These are phyloP conservation scores for Fusarium tjaetaba DNA, from an alignment of 2,329 filamentous ascomycete genomes.

Conservation along the genomic window DNA sequence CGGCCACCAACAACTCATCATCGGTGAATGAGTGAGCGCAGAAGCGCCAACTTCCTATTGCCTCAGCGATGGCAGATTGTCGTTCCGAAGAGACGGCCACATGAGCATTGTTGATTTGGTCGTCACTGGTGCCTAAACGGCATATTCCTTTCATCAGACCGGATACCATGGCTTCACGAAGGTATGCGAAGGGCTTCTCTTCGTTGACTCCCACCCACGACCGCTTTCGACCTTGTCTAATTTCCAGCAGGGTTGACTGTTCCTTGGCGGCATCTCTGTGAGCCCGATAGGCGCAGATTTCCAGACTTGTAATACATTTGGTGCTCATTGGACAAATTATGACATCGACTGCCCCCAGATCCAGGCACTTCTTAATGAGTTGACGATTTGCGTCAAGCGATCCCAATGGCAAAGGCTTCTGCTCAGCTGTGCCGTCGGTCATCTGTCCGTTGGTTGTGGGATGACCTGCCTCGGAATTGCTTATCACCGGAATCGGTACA, in stretches of 20 bases:
- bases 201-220: slow-evolving; percentile 93
- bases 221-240: slow-evolving; percentile 80
- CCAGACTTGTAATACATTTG: slow-evolving; percentile 78
- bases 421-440: slow-evolving; percentile 54
- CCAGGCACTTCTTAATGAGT: slow-evolving; percentile 77
- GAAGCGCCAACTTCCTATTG: slow-evolving; percentile 85
- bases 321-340: slow-evolving; percentile 80
- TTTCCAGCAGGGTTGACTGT: slow-evolving; percentile 75
- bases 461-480: slow-evolving; percentile 48
- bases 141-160: slow-evolving; percentile 91
- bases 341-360: slow-evolving; percentile 88
- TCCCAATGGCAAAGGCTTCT: slow-evolving; percentile 37
- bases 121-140: slow-evolving; percentile 71
- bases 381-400: slow-evolving; percentile 47
- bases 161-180: slow-evolving; percentile 93
- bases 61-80: slow-evolving; percentile 71
- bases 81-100: slow-evolving; percentile 75
- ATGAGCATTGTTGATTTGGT: slow-evolving; percentile 71
- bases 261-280: slow-evolving; percentile 80
- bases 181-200: slow-evolving; percentile 86
- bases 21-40: slow-evolving; percentile 90
- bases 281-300: slow-evolving; percentile 84
- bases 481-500: slow-evolving; percentile 65
- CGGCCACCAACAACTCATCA: slow-evolving; percentile 87
- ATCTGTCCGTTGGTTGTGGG: slow-evolving; percentile 46